Percentiles rank a stretch among this genome's conserved stretches.
Evolutionary conservation across 2,329 filamentous ascomycete genomes (phyloP).

Genomic region (Lecanoromycetidae sp.): DNA sequence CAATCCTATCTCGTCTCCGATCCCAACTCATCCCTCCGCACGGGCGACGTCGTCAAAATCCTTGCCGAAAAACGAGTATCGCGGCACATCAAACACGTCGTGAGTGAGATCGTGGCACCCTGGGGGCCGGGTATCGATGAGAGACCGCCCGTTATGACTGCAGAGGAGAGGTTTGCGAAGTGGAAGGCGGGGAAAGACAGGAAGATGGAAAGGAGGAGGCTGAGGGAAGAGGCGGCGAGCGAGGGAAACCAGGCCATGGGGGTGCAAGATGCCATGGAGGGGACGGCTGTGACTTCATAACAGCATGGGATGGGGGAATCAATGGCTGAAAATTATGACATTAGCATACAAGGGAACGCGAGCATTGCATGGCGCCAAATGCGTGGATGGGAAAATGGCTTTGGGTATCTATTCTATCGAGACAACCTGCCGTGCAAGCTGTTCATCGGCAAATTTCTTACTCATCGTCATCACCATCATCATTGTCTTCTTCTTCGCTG

Average conservation of each 20-base stretch:
- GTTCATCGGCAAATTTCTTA: not conserved
- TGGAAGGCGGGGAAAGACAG: constrained; percentile 31
- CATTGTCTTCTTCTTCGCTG: constrained; percentile 51
- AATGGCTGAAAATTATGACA: not conserved
- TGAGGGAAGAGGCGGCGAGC: not conserved
- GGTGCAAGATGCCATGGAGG: not conserved
- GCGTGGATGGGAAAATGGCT: not conserved
- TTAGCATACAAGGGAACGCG: not conserved
- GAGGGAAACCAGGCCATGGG: not conserved
- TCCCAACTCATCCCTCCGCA: constrained; percentile 58
- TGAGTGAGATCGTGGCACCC: constrained; percentile 62
- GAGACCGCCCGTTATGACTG: constrained; percentile 52
- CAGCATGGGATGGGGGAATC: too few relatives aligned
- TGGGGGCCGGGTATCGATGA: constrained; percentile 51
- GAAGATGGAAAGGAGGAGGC: constrained; percentile 11
- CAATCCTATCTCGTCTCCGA: constrained; percentile 64
- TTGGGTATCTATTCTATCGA: not conserved
- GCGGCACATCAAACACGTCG: constrained; percentile 58
- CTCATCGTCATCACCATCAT: constrained; percentile 40
- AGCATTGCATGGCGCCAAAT: not conserved
- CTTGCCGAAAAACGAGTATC: constrained; percentile 54
- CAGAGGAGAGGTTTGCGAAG: constrained; percentile 44
- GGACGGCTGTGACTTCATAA: not conserved
- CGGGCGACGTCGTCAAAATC: constrained; percentile 65
- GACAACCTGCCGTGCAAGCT: not conserved